A percentile compares a stretch with the other conserved stretches of the same genome.
Evolutionary conservation across 805 yeast genomes (phyloP).

Genomic region (Zygosaccharomyces rouxii): DNA sequence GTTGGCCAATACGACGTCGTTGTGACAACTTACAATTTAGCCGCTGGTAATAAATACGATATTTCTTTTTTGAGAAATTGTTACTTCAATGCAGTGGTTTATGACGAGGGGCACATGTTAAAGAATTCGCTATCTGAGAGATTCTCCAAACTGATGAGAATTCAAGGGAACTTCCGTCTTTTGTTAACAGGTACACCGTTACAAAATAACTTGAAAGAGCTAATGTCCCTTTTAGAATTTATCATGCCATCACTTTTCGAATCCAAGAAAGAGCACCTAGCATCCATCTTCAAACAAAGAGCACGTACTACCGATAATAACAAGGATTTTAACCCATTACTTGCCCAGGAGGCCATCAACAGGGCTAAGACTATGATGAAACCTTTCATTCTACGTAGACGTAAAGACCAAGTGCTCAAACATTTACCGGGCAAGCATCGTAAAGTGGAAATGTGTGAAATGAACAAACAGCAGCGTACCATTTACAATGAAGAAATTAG

Average conservation of each 20-base stretch:
- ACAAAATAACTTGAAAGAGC: constrained; percentile 86
- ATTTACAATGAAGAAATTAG: constrained; percentile 61
- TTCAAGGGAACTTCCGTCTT: constrained; percentile 78
- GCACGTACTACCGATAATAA: constrained; percentile 61
- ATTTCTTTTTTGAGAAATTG: constrained; percentile 69
- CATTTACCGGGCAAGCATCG: constrained; percentile 80
- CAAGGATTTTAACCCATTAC: constrained; percentile 63
- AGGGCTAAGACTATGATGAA: constrained; percentile 98
- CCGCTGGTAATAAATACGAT: constrained; percentile 82
- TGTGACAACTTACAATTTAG: constrained; percentile 90
- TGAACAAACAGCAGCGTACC: constrained; percentile 48
- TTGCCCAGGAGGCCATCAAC: constrained; percentile 85
- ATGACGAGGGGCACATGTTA: constrained; percentile 97
- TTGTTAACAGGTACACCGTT: constrained; percentile 94
- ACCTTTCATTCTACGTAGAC: constrained; percentile 90
- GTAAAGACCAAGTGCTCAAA: constrained; percentile 84
- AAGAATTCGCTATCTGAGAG: constrained; percentile 87
- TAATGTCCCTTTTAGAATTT: constrained; percentile 85
- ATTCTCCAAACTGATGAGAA: constrained; percentile 77
- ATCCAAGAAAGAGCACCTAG: constrained; percentile 76
- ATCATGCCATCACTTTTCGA: constrained; percentile 80
- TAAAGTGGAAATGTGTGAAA: constrained; percentile 57
- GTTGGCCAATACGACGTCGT: constrained; percentile 71
- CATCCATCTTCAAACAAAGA: constrained; percentile 79
- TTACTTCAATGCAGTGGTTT: constrained; percentile 81